Conservation (phyloP, 2,329 filamentous ascomycete species). For the Aspergillus sojae region DNA sequence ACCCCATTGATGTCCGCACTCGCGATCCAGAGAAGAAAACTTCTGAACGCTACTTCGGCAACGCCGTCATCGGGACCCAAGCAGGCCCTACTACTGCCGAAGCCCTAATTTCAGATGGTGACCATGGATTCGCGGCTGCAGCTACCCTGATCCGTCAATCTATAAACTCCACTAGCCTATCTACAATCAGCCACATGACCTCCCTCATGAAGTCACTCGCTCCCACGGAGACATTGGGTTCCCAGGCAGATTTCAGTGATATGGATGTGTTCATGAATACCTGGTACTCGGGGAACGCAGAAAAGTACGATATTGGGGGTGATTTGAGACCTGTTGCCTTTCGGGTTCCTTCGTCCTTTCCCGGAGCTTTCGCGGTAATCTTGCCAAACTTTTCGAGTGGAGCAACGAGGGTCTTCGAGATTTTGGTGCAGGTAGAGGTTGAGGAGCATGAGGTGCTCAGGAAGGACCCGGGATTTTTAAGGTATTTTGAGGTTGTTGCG, state of each 20-base stretch:
- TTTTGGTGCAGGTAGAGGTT: slow-evolving; percentile 20
- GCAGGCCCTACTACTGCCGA: slow-evolving; percentile 18
- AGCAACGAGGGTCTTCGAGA: slow-evolving; percentile 18
- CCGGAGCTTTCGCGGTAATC: slow-evolving; percentile 19
- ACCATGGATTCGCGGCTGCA: slow-evolving; percentile 19
- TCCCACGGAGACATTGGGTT: slow-evolving; percentile 17
- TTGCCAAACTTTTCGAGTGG: slow-evolving; percentile 21
- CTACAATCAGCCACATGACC: slow-evolving; percentile 18
- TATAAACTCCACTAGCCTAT: slow-evolving; percentile 14
- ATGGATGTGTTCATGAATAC: slow-evolving; percentile 29
- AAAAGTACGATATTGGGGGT: slow-evolving; percentile 25
- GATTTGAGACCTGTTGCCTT: slow-evolving; percentile 19
- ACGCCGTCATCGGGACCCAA: slow-evolving; percentile 21
- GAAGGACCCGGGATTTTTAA: slow-evolving; percentile 21
- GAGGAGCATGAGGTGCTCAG: slow-evolving; percentile 19
- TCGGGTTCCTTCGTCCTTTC: slow-evolving; percentile 12
- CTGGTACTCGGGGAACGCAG: slow-evolving; percentile 24
- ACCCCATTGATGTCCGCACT: slow-evolving; percentile 26
- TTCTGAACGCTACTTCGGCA: slow-evolving; percentile 26
- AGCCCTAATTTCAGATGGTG: slow-evolving; percentile 12
- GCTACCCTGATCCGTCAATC: slow-evolving; percentile 26
- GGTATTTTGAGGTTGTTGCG: slow-evolving; percentile 22
- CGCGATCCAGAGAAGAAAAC: slow-evolving; percentile 23
- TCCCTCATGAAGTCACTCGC: slow-evolving; percentile 19
- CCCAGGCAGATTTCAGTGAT: slow-evolving; percentile 19